Percentiles rank a stretch among this genome's conserved stretches.
Evolutionary conservation across 2,329 filamentous ascomycete species (phyloP).

Genomic region (Sarocladium strictum): DNA sequence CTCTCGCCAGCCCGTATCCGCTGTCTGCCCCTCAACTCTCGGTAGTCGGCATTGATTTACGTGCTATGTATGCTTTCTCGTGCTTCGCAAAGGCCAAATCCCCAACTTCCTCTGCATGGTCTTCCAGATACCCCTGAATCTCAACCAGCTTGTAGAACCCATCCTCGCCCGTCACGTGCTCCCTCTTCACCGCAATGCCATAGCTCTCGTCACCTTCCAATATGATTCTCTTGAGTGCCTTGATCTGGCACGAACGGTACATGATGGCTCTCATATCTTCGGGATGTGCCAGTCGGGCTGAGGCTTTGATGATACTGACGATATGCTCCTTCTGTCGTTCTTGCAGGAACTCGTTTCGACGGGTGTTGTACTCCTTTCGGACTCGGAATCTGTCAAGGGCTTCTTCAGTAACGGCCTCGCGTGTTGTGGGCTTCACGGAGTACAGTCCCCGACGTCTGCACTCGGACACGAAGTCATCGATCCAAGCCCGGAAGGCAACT

Average conservation of each 20-base stretch:
- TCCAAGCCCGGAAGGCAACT: slow-evolving; percentile 53
- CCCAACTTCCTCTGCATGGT: slow-evolving; percentile 32
- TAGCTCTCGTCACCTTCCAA: slow-evolving; percentile 36
- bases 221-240: slow-evolving; percentile 44
- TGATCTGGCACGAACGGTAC: slow-evolving; percentile 29
- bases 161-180: slow-evolving; percentile 11
- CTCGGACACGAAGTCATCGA: slow-evolving; percentile 56
- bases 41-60: neutral
- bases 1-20: neutral
- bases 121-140: slow-evolving; percentile 35
- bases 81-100: slow-evolving; percentile 20
- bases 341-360: slow-evolving; percentile 33
- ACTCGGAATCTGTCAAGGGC: slow-evolving; percentile 48
- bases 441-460: slow-evolving; percentile 37
- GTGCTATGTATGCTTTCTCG: neutral
- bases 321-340: slow-evolving; percentile 36
- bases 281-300: slow-evolving; percentile 22
- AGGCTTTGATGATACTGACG: slow-evolving; percentile 35
- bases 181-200: slow-evolving; percentile 19
- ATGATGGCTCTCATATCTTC: slow-evolving; percentile 18
- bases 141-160: slow-evolving; percentile 39
- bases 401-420: slow-evolving; percentile 43
- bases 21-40: neutral
- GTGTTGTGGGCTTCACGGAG: slow-evolving; percentile 16
- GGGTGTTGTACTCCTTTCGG: slow-evolving; percentile 35